Percentiles rank a stretch among this genome's conserved stretches.
Conservation (phyloP, 768 basidiomycete species). For the Lentinula edodes region DNA sequence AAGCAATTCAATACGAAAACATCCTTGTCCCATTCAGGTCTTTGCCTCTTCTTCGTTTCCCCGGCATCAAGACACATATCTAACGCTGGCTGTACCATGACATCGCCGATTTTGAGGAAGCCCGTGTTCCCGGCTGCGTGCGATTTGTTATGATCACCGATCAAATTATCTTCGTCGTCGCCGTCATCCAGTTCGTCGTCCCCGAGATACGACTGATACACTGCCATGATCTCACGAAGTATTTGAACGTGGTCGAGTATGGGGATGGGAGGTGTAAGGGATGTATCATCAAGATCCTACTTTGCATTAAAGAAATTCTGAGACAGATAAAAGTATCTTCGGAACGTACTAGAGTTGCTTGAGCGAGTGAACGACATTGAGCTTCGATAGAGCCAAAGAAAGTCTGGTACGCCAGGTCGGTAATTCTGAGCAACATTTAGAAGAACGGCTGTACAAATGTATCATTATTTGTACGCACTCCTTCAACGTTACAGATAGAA, state of each 20-base stretch:
- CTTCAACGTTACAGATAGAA: conserved; percentile 68
- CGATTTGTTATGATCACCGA: conserved; percentile 34
- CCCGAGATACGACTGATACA: conserved; percentile 83
- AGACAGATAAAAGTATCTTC: background rate
- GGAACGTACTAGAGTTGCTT: conserved; percentile 46
- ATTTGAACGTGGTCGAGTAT: conserved; percentile 82
- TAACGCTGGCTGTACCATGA: conserved; percentile 80
- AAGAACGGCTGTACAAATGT: too few relatives aligned
- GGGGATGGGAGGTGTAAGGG: conserved; percentile 65
- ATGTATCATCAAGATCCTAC: conserved; percentile 65
- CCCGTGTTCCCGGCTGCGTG: background rate
- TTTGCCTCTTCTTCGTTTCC: conserved; percentile 53
- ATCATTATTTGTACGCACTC: conserved; percentile 44
- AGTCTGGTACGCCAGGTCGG: conserved; percentile 70
- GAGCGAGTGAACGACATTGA: conserved; percentile 64
- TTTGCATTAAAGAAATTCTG: conserved; percentile 18
- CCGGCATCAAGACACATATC: conserved; percentile 66
- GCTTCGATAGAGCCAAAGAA: conserved; percentile 88
- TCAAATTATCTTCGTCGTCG: conserved; percentile 29
- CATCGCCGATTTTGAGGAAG: conserved; percentile 13
- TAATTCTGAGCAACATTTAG: conserved; percentile 47
- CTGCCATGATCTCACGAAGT: conserved; percentile 82
- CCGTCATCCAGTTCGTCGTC: conserved; percentile 42
- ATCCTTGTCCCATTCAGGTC: conserved; percentile 70
- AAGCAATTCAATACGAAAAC: conserved; percentile 87